Conservation (phyloP, 768 basidiomycete genomes). For the Mycena galericulata region DNA sequence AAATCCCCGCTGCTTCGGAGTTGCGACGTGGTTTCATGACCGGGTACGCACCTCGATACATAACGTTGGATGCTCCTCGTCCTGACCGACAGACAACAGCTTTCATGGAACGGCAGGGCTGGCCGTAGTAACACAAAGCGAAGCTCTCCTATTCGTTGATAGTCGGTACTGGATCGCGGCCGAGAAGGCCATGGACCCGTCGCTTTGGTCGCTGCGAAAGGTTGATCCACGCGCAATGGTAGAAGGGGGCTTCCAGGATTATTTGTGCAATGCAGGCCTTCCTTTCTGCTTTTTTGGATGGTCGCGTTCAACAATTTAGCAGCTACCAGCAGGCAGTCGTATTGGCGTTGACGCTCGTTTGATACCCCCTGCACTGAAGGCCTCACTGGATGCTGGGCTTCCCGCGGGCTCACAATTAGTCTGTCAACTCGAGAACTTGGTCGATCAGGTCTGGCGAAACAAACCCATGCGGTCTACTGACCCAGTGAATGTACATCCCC, state of each 20-base stretch:
- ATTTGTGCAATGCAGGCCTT: conserved; percentile 24
- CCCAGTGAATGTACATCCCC: conserved; percentile 59
- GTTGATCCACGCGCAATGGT: conserved; percentile 33
- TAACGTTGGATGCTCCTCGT: background rate
- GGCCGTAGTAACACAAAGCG: conserved; percentile 61
- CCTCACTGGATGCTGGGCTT: conserved; percentile 53
- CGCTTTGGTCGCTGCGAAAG: conserved; percentile 26
- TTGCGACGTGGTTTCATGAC: conserved; percentile 68
- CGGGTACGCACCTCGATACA: conserved; percentile 56
- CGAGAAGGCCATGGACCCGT: conserved; percentile 57
- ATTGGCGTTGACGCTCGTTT: conserved; percentile 72
- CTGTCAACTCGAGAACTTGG: conserved; percentile 67
- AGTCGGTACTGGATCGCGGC: conserved; percentile 73
- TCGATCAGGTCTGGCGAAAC: conserved; percentile 64
- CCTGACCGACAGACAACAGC: conserved; percentile 40
- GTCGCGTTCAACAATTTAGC: background rate
- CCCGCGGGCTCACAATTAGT: conserved; percentile 57
- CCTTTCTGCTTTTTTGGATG: background rate
- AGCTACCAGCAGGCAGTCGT: conserved; percentile 40
- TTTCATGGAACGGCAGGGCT: conserved; percentile 67
- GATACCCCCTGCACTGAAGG: conserved; percentile 60
- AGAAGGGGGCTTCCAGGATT: conserved; percentile 34
- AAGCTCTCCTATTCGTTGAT: conserved; percentile 66
- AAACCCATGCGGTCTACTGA: conserved; percentile 65
- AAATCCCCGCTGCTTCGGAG: conserved; percentile 66